Percentiles rank a stretch among this genome's conserved stretches.
phyloP scores from a whole-genome alignment of 805 yeast species.

The Pichia kluyveri region DNA sequence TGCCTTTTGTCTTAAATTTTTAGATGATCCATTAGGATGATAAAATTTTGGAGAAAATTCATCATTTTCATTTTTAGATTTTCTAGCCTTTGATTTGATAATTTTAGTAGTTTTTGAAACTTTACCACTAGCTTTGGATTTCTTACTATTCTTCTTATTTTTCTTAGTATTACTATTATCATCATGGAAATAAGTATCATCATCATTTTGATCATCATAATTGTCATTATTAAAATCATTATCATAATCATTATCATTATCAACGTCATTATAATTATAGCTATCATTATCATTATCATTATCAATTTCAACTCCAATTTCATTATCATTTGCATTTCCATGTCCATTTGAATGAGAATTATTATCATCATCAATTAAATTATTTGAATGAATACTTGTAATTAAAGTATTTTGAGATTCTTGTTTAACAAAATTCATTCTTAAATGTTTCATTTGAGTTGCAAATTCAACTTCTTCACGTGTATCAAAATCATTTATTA shows the following conservation, averaged over 20 bases:
- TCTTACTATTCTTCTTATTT: too few species aligned
- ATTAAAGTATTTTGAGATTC: background rate
- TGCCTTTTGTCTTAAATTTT: conserved; percentile 1
- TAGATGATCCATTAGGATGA: background rate
- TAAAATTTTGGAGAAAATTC: conserved; percentile 2
- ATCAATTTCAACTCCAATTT: too few species aligned
- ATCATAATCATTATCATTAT: too few species aligned
- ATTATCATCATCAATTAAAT: background rate
- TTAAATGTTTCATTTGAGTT: conserved; percentile 35
- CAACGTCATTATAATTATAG: too few species aligned
- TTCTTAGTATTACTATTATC: too few species aligned
- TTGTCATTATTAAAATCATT: too few species aligned
- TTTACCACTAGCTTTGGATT: too few species aligned
- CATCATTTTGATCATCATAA: too few species aligned
- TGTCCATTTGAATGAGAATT: background rate
- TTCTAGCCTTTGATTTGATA: background rate
- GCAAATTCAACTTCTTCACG: conserved; percentile 40
- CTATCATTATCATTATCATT: background rate
- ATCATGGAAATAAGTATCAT: too few species aligned
- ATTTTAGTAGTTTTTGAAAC: background rate
- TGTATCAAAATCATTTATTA: conserved; percentile 36
- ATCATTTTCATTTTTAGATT: background rate
- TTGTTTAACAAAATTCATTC: conserved; percentile 23
- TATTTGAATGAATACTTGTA: background rate
- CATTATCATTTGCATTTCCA: too few species aligned